Evolutionary conservation across 1,139 yeast species (phyloP).

Genomic region (Cylindricascospora bacillispora): DNA sequence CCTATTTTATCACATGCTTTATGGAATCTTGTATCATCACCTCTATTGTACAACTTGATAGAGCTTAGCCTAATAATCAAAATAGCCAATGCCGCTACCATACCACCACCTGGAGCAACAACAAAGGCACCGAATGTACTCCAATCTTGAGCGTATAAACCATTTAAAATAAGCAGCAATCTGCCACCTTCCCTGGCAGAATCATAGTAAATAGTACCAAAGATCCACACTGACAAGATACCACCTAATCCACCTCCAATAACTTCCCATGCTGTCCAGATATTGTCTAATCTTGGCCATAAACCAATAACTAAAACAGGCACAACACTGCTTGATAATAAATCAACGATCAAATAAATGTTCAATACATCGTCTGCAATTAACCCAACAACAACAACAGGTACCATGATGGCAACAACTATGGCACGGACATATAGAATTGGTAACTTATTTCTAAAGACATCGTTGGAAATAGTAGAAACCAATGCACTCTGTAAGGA

Average conservation of each 20-base stretch:
- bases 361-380: conserved; percentile 74
- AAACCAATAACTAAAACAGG: conserved; percentile 81
- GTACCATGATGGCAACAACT: conserved; percentile 67
- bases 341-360: conserved; percentile 81
- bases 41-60: conserved; percentile 6
- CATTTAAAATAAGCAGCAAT: conserved; percentile 57
- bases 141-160: conserved; percentile 78
- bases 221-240: conserved; percentile 63
- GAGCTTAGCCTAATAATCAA: conserved; percentile 36
- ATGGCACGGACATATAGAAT: conserved; percentile 55
- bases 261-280: conserved; percentile 68
- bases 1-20: conserved; percentile 5
- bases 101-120: conserved; percentile 76
- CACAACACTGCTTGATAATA: conserved; percentile 74
- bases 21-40: conserved; percentile 5
- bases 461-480: conserved; percentile 77
- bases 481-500: conserved; percentile 83
- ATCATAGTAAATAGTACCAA: conserved; percentile 68
- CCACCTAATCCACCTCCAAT: conserved; percentile 80
- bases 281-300: conserved; percentile 47
- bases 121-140: conserved; percentile 92
- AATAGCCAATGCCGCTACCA: conserved; percentile 42
- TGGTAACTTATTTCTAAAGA: conserved; percentile 69
- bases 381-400: conserved; percentile 73
- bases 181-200: conserved; percentile 69